phyloP scores from a whole-genome alignment of 805 yeast genomes.

The Dipodascus albidus region DNA sequence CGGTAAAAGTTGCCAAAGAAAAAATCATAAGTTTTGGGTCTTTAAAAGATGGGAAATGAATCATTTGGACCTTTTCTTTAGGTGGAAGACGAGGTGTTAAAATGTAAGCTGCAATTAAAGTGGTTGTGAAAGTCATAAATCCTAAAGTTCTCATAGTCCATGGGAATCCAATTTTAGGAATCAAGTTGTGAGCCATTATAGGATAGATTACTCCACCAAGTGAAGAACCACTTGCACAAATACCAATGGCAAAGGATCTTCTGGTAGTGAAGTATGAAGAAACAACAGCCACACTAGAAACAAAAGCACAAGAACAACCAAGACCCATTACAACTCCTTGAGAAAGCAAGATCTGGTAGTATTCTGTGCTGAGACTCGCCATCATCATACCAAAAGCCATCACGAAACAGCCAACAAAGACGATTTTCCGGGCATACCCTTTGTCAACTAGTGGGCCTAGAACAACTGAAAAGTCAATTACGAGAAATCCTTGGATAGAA shows the following conservation, averaged over 20 bases:
- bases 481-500: conserved; percentile 22
- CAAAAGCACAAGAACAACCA: conserved; percentile 33
- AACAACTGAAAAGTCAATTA: conserved; percentile 18
- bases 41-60: conserved; percentile 13
- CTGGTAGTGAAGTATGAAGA: conserved; percentile 34
- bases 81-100: conserved; percentile 20
- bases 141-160: conserved; percentile 39
- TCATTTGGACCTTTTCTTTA: conserved; percentile 14
- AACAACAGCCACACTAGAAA: conserved; percentile 34
- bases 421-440: conserved; percentile 14
- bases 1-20: conserved; percentile 13
- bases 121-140: conserved; percentile 27
- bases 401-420: conserved; percentile 17
- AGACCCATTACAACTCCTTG: conserved; percentile 39
- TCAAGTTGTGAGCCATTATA: conserved; percentile 33
- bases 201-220: conserved; percentile 40
- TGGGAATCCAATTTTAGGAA: conserved; percentile 33
- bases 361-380: conserved; percentile 25
- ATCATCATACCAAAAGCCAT: conserved; percentile 23
- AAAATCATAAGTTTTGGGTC: conserved; percentile 15
- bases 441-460: conserved; percentile 23
- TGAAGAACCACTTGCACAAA: conserved; percentile 39
- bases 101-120: conserved; percentile 15
- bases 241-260: conserved; percentile 34
- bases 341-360: conserved; percentile 40